Evolutionary conservation across 345 rosid genomes (phyloP).

Genomic region (Brassica nigra): DNA sequence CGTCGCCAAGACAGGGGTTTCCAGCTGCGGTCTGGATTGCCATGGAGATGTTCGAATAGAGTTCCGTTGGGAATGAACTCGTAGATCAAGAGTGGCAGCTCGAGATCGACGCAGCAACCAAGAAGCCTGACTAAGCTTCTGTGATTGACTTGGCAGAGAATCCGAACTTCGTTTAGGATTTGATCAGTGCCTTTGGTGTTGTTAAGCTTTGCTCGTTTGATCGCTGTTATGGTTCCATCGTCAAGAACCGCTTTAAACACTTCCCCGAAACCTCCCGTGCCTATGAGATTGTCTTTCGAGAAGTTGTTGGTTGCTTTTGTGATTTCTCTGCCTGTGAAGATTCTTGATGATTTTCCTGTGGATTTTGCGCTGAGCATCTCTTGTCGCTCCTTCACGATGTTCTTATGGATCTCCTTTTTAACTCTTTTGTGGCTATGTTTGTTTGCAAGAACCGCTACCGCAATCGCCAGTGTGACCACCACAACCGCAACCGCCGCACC

Average conservation of each 20-base stretch:
- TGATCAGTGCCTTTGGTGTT: conserved; percentile 54
- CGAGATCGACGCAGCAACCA: conserved; percentile 52
- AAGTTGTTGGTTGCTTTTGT: conserved; percentile 58
- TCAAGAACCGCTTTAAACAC: conserved; percentile 63
- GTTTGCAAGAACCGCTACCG: conserved; percentile 36
- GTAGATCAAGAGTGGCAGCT: conserved; percentile 55
- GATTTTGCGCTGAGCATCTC: conserved; percentile 55
- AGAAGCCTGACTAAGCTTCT: conserved; percentile 55
- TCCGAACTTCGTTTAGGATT: conserved; percentile 62
- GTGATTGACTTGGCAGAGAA: conserved; percentile 67
- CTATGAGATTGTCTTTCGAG: conserved; percentile 56
- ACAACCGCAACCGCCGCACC: conserved; percentile 46
- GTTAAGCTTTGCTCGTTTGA: conserved; percentile 61
- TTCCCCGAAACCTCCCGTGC: conserved; percentile 66
- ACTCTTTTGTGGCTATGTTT: conserved; percentile 30
- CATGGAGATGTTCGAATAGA: conserved; percentile 57
- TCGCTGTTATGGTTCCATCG: conserved; percentile 53
- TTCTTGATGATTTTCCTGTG: conserved; percentile 49
- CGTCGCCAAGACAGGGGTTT: conserved; percentile 43
- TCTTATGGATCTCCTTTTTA: conserved; percentile 42
- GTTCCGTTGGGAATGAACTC: conserved; percentile 62
- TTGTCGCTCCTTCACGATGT: conserved; percentile 52
- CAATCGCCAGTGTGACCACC: conserved; percentile 34
- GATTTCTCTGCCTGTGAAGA: conserved; percentile 56
- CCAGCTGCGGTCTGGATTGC: conserved; percentile 30